Conservation (phyloP, 176 grass and related monocot genomes). For the Rhynchospora breviuscula region DNA sequence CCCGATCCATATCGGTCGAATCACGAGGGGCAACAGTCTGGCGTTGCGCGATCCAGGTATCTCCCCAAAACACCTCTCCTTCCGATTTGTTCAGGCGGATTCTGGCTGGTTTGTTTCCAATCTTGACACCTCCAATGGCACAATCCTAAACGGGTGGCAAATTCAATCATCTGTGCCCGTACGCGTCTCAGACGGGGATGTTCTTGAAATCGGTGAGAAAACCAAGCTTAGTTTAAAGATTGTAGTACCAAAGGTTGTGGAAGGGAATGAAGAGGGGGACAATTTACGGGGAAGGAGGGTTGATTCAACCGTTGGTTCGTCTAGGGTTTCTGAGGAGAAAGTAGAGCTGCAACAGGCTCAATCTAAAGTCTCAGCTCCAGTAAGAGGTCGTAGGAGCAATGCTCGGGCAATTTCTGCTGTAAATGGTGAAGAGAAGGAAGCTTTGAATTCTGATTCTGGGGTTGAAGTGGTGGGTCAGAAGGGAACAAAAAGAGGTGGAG, state of each 20-base stretch:
- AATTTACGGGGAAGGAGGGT: neutral
- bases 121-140: slow-evolving; percentile 77
- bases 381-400: neutral
- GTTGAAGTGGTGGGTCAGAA: neutral
- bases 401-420: neutral
- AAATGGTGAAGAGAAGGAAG: neutral
- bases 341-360: too few species aligned
- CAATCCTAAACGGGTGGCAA: slow-evolving; percentile 44
- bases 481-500: neutral
- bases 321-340: neutral
- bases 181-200: slow-evolving; percentile 58
- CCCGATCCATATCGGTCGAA: slow-evolving; percentile 47
- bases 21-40: slow-evolving; percentile 53
- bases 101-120: slow-evolving; percentile 60
- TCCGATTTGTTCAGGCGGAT: slow-evolving; percentile 50
- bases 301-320: neutral
- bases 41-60: slow-evolving; percentile 62
- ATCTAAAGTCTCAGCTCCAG: neutral
- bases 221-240: slow-evolving; percentile 50
- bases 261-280: neutral
- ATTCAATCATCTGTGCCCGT: slow-evolving; percentile 34
- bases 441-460: neutral
- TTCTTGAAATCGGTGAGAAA: slow-evolving; percentile 59
- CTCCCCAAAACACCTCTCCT: slow-evolving; percentile 67
- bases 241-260: neutral